Conservation (phyloP, 768 basidiomycete species). For the Rhizopogon vulgaris region DNA sequence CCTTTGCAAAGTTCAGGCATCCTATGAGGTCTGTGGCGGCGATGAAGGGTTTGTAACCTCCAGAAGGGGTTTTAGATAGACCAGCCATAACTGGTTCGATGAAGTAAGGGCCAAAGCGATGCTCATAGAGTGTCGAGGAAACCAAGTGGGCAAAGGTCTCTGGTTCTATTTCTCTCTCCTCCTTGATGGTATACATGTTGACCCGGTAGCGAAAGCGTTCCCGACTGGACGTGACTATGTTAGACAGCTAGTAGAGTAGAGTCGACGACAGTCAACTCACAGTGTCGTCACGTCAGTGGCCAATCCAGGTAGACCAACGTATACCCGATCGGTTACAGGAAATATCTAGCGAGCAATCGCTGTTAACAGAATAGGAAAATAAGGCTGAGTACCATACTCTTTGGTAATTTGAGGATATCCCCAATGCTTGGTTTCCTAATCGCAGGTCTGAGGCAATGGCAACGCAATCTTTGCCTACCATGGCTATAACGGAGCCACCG, state of each 20-base stretch:
- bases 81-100: slow-evolving; percentile 96
- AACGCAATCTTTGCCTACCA: slow-evolving; percentile 98
- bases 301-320: slow-evolving; percentile 85
- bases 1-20: slow-evolving; percentile 89
- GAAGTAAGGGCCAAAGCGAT: slow-evolving; percentile 94
- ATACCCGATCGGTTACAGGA: slow-evolving; percentile 88
- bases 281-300: slow-evolving; percentile 91
- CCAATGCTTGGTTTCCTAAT: slow-evolving; percentile 80
- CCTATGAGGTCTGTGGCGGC: slow-evolving; percentile 93
- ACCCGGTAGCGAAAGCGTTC: slow-evolving; percentile 91
- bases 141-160: slow-evolving; percentile 95
- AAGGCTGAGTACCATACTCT: slow-evolving; percentile 49
- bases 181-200: slow-evolving; percentile 99
- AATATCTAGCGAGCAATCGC: slow-evolving; percentile 62
- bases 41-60: slow-evolving; percentile 83
- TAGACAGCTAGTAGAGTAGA: neutral
- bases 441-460: slow-evolving; percentile 96
- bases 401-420: slow-evolving; percentile 89
- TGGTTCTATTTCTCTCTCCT: slow-evolving; percentile 94
- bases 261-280: slow-evolving; percentile 36
- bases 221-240: slow-evolving; percentile 41
- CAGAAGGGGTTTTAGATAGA: slow-evolving; percentile 65
- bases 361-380: slow-evolving; percentile 9
- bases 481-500: slow-evolving; percentile 98
- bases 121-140: slow-evolving; percentile 92